These are phyloP conservation scores for Kurtzmaniella quercitrusa DNA, from an alignment of 1,139 yeast species.

Conservation along the genomic window DNA sequence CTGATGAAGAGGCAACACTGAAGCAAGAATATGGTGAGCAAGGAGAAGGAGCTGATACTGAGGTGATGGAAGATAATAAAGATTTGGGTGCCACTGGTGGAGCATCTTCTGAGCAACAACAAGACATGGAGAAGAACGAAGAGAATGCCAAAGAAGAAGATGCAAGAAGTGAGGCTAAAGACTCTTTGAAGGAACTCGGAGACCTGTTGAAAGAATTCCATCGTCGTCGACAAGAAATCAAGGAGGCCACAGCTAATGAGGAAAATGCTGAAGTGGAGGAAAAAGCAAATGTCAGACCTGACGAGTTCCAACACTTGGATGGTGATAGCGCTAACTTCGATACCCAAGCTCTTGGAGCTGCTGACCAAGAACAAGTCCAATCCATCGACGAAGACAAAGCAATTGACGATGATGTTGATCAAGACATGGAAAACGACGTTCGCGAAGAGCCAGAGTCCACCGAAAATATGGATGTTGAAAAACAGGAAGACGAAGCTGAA, in stretches of 20 bases:
- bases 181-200: constrained; percentile 82
- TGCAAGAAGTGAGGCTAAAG: constrained; percentile 70
- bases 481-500: constrained; percentile 17
- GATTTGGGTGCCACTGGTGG: constrained; percentile 68
- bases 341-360: constrained; percentile 92
- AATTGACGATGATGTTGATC: constrained; percentile 59
- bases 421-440: constrained; percentile 6
- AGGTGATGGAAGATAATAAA: constrained; percentile 61
- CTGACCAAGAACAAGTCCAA: constrained; percentile 75
- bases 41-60: constrained; percentile 76
- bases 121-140: constrained; percentile 31
- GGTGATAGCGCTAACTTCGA: constrained; percentile 73
- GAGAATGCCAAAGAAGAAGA: constrained; percentile 43
- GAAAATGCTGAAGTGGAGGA: constrained; percentile 38
- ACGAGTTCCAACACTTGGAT: constrained; percentile 88
- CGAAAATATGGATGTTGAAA: constrained; percentile 21
- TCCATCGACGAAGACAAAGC: constrained; percentile 80
- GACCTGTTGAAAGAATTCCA: constrained; percentile 90
- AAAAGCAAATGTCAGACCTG: constrained; percentile 64
- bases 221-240: constrained; percentile 83
- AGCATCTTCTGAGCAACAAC: constrained; percentile 47
- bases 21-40: constrained; percentile 68
- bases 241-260: constrained; percentile 52
- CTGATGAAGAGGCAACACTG: constrained; percentile 62
- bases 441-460: constrained; percentile 4